A percentile compares a stretch with the other conserved stretches of the same genome.
These are phyloP conservation scores for Neonectria punicea DNA, from an alignment of 2,329 filamentous ascomycete genomes.

Conservation along the genomic window DNA sequence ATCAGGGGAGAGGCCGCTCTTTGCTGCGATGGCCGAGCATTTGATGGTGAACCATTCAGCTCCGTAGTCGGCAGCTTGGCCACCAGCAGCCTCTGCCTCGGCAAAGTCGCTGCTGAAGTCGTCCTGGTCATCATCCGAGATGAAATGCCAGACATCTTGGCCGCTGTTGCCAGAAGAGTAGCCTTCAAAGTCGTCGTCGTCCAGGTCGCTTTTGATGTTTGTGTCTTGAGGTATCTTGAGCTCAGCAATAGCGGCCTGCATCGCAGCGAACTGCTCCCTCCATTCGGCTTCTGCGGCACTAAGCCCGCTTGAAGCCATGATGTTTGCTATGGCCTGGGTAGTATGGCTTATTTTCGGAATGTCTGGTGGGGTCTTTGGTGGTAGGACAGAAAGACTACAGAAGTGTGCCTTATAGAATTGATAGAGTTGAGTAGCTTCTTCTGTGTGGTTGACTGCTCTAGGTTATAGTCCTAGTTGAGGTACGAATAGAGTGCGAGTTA, in stretches of 20 bases:
- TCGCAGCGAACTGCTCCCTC: conserved; percentile 85
- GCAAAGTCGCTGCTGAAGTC: conserved; percentile 73
- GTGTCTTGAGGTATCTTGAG: conserved; percentile 63
- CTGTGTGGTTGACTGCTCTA: neutral
- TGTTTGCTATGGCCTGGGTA: conserved; percentile 12
- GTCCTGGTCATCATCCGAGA: conserved; percentile 78
- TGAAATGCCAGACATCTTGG: conserved; percentile 93
- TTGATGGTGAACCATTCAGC: conserved; percentile 76
- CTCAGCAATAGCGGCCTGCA: conserved; percentile 85
- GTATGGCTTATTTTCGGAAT: neutral
- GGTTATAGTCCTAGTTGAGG: conserved; percentile 1
- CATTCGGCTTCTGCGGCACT: conserved; percentile 70
- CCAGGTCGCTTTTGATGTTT: conserved; percentile 59
- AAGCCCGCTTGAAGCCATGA: conserved; percentile 50
- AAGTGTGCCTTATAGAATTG: neutral
- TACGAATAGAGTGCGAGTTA: neutral
- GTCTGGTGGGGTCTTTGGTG: neutral
- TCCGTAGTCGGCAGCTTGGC: conserved; percentile 57
- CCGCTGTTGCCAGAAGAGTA: conserved; percentile 69
- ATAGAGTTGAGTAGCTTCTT: neutral
- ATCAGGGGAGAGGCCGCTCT: conserved; percentile 72
- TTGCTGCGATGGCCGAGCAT: conserved; percentile 74
- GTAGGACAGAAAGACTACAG: neutral
- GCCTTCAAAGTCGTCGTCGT: conserved; percentile 72
- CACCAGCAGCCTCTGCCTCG: conserved; percentile 51